Conservation (phyloP, 306 rosid species). For the Casuarina equisetifolia region DNA sequence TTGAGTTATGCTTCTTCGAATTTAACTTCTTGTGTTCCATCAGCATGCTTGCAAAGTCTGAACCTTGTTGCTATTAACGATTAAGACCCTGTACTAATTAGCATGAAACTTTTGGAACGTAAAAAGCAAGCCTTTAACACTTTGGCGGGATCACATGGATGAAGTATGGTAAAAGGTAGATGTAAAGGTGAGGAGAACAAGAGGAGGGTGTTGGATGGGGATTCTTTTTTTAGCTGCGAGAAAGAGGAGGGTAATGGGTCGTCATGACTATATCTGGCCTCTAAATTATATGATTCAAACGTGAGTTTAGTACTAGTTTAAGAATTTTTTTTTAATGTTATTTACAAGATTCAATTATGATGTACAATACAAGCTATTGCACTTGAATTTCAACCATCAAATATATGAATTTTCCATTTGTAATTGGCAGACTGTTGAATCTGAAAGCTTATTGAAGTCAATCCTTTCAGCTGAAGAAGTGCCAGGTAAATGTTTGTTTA, state of each 20-base stretch:
- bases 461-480: conserved; percentile 76
- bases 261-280: too few relatives aligned
- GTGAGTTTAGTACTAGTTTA: neutral
- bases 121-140: too few relatives aligned
- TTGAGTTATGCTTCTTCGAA: neutral
- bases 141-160: too few relatives aligned
- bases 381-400: conserved; percentile 5
- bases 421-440: conserved; percentile 72
- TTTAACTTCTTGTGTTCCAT: neutral
- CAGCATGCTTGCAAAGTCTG: neutral
- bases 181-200: too few relatives aligned
- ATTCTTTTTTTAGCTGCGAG: too few relatives aligned
- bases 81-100: neutral
- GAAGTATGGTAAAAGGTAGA: too few relatives aligned
- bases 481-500: conserved; percentile 51
- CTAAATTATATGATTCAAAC: too few relatives aligned
- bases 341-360: neutral
- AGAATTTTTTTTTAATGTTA: neutral
- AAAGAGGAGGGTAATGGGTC: too few relatives aligned
- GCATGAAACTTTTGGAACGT: neutral
- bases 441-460: conserved; percentile 75
- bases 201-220: too few relatives aligned
- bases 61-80: neutral
- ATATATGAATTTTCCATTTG: neutral
- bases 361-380: neutral